phyloP scores from a whole-genome alignment of 495 filamentous ascomycete species.

The Parachaetomium inaequale region DNA sequence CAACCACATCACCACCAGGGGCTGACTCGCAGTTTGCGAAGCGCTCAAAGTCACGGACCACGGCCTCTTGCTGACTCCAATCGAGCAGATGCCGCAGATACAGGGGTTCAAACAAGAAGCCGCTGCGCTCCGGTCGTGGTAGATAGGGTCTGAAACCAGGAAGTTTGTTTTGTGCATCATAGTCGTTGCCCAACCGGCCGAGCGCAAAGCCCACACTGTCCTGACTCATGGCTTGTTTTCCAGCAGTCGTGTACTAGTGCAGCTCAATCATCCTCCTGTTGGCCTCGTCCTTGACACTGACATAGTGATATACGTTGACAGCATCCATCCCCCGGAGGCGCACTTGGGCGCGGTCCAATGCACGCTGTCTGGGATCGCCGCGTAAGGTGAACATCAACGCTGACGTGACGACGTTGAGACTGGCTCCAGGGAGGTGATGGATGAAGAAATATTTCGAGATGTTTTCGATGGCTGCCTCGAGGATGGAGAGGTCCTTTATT shows the following conservation, averaged over 20 bases:
- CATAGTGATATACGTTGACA: slow-evolving; percentile 2
- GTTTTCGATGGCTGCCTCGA: slow-evolving; percentile 13
- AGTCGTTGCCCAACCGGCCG: slow-evolving; percentile 16
- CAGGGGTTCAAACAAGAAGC: slow-evolving; percentile 14
- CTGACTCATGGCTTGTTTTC: slow-evolving; percentile 6
- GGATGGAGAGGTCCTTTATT: too few relatives aligned
- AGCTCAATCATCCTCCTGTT: slow-evolving; percentile 3
- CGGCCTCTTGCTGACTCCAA: slow-evolving; percentile 9
- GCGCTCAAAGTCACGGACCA: slow-evolving; percentile 11
- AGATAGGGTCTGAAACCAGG: slow-evolving; percentile 17
- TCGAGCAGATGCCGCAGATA: not conserved
- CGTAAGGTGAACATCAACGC: slow-evolving; percentile 16
- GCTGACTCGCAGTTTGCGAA: not conserved
- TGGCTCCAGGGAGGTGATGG: not conserved
- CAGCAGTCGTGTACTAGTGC: not conserved
- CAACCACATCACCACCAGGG: not conserved
- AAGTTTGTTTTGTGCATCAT: slow-evolving; percentile 19
- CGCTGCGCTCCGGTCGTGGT: not conserved
- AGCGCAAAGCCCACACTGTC: slow-evolving; percentile 15
- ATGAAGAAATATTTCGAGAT: slow-evolving; percentile 7
- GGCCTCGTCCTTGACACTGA: slow-evolving; percentile 15
- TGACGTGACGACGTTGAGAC: slow-evolving; percentile 9
- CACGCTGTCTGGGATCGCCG: slow-evolving; percentile 11
- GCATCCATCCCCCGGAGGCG: slow-evolving; percentile 18
- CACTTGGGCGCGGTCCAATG: slow-evolving; percentile 17